Conservation (phyloP, 495 filamentous ascomycete genomes). For the Penicillium taxi region DNA sequence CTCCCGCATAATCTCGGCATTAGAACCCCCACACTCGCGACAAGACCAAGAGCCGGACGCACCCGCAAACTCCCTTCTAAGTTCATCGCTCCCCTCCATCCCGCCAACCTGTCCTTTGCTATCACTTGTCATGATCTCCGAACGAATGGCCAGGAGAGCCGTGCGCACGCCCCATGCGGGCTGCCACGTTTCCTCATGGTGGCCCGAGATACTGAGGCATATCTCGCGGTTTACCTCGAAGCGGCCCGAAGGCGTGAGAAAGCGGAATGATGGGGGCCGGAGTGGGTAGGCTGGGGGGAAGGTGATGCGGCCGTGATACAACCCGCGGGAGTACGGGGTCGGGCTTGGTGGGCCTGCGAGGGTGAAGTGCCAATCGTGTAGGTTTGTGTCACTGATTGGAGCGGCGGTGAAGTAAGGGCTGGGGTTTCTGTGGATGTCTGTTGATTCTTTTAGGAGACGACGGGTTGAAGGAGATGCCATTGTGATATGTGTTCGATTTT, state of each 20-base stretch:
- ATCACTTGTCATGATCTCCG: constrained; percentile 45
- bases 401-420: constrained; percentile 74
- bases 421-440: constrained; percentile 68
- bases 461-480: constrained; percentile 39
- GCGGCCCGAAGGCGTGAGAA: constrained; percentile 81
- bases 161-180: constrained; percentile 89
- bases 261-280: constrained; percentile 86
- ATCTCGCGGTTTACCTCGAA: constrained; percentile 98
- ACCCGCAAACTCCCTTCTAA: constrained; percentile 56
- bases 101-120: constrained; percentile 74
- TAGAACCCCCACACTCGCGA: constrained; percentile 52
- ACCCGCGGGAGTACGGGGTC: constrained; percentile 65
- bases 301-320: constrained; percentile 94
- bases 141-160: constrained; percentile 45
- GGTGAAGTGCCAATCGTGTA: constrained; percentile 99
- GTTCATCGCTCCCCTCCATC: constrained; percentile 58
- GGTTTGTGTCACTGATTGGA: constrained; percentile 69
- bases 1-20: constrained; percentile 64
- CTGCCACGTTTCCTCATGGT: constrained; percentile 98
- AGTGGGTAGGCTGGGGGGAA: constrained; percentile 84
- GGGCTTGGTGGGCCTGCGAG: constrained; percentile 79
- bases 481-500: constrained; percentile 9
- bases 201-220: constrained; percentile 83
- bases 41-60: constrained; percentile 57
- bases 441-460: constrained; percentile 65